Base-by-base conservation (phyloP, 2,329 filamentous ascomycete genomes). In the Bipolaris sorokiniana region DNA sequence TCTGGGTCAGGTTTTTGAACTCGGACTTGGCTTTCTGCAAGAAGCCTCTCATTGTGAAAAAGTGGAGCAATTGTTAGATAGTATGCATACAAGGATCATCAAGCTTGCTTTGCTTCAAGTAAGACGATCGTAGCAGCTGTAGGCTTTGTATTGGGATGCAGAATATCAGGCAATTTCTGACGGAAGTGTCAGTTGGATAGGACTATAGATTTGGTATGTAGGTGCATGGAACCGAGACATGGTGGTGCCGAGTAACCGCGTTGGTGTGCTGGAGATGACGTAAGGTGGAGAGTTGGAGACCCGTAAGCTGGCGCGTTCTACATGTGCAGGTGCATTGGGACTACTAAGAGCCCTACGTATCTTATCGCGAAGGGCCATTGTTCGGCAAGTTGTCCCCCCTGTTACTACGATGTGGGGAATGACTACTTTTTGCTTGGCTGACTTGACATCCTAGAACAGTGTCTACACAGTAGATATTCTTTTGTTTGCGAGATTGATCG, bases 21-120 rank as follows among this genome's bases (percentile, higher is more conserved):
- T 71, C 66, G 40, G 65, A 61, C 61, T 71, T 73, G 9, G 69
- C 67, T 55, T 68, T 73, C 26, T 64, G 61, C n/a, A 72, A 42
- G 42, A 73, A 61, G 26, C 64, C 63, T 41, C 68, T 68, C 71
- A 73, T 72, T 31, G 31, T 59, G 44, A 38, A 16, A 18, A 42
- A 28, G 38, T 54, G 58, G 36, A 31, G 41, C 11, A 54, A 58
- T 46, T 56, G 61, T 15, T 56, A 33, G 18, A 56, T 34, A 23
- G 9, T 5, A 36, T 15, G 38, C n/a, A 13, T 3, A n/a, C 40
- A 42, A 42, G 40, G 23, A 41, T 20, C 18, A 7, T 42, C 13
- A 42, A 9, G 9, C 20, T 10, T 23, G 20, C 18, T 22, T 18
- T 41, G 20, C 4, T 22, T 15, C 7, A n/a, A 18, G 10, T n/a